Evolutionary conservation across 2,329 filamentous ascomycete genomes (phyloP).

Genomic region (Graphiopsis chlorocephala): DNA sequence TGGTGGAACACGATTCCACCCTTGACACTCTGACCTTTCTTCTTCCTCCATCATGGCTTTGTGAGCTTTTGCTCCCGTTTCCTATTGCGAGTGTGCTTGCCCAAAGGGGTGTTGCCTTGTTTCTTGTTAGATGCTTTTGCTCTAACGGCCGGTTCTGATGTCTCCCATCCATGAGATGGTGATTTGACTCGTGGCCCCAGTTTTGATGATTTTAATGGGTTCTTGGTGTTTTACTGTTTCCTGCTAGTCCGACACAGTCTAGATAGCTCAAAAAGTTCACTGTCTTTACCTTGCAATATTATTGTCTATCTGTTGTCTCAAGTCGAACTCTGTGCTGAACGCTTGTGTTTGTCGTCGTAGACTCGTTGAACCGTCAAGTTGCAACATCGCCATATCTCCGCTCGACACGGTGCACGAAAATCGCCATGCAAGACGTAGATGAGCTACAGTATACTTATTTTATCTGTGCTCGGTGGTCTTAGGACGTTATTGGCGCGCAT

Average conservation of each 20-base stretch:
- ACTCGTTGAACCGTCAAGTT: no score
- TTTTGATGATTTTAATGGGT: conserved; percentile 8
- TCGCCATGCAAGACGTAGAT: no score
- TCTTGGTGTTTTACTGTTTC: background rate
- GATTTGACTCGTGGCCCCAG: conserved; percentile 17
- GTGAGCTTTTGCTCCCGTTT: conserved; percentile 7
- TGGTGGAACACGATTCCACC: conserved; percentile 4
- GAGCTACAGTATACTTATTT: no score
- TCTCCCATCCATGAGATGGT: conserved; percentile 12
- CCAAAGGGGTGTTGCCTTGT: conserved; percentile 1
- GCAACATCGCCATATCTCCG: no score
- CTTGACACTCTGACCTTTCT: conserved; percentile 6
- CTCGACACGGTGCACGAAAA: no score
- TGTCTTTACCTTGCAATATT: conserved; percentile 5
- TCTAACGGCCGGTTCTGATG: conserved; percentile 39
- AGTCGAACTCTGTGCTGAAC: background rate
- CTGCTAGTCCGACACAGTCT: conserved; percentile 1
- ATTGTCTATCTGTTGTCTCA: background rate
- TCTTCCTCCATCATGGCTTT: conserved; percentile 3
- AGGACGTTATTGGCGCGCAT: no score
- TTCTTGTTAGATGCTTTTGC: conserved; percentile 15
- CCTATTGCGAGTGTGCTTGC: conserved; percentile 12
- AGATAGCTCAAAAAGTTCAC: conserved; percentile 10
- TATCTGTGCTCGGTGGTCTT: no score
- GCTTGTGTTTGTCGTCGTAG: no score